These are phyloP conservation scores for Pterulicium gracile DNA, from an alignment of 1,284 basidiomycete genomes.

Conservation along the genomic window DNA sequence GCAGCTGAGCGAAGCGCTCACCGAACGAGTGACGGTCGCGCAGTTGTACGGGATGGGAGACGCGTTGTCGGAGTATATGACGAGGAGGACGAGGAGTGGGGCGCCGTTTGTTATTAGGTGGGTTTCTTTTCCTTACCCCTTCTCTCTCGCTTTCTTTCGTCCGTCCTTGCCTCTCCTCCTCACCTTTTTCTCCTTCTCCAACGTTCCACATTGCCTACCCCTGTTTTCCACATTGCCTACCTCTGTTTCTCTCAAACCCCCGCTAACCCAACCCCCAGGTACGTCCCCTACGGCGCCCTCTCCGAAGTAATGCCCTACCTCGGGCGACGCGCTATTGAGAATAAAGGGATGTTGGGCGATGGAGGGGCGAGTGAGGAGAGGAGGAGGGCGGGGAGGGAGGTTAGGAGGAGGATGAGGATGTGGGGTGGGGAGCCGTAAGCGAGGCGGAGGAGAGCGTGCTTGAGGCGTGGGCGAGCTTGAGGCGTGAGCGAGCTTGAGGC, in stretches of 20 bases:
- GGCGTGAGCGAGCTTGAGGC: too few relatives aligned
- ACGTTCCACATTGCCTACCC: background rate
- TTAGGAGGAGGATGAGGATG: conserved; percentile 27
- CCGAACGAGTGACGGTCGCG: conserved; percentile 64
- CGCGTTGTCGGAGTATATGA: conserved; percentile 64
- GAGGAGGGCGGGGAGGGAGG: conserved; percentile 25
- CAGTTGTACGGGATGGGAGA: conserved; percentile 89
- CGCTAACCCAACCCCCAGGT: conserved; percentile 40
- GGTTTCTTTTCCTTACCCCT: conserved; percentile 13
- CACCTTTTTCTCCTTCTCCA: conserved; percentile 34
- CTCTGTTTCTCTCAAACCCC: conserved; percentile 54
- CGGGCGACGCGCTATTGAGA: conserved; percentile 57
- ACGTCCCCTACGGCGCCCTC: conserved; percentile 79
- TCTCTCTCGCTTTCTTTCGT: conserved; percentile 30
- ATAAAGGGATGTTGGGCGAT: conserved; percentile 50
- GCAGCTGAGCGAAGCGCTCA: conserved; percentile 37
- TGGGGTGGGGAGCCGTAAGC: too few relatives aligned
- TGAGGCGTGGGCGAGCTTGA: too few relatives aligned
- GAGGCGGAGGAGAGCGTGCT: too few relatives aligned
- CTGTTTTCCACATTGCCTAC: background rate
- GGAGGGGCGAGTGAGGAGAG: conserved; percentile 42
- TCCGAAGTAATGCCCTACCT: conserved; percentile 64
- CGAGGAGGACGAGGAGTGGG: conserved; percentile 39
- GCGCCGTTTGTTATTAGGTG: conserved; percentile 72
- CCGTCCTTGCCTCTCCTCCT: conserved; percentile 76